Conservation (phyloP, 1,284 basidiomycete genomes). For the Paramarasmius palmivorus region DNA sequence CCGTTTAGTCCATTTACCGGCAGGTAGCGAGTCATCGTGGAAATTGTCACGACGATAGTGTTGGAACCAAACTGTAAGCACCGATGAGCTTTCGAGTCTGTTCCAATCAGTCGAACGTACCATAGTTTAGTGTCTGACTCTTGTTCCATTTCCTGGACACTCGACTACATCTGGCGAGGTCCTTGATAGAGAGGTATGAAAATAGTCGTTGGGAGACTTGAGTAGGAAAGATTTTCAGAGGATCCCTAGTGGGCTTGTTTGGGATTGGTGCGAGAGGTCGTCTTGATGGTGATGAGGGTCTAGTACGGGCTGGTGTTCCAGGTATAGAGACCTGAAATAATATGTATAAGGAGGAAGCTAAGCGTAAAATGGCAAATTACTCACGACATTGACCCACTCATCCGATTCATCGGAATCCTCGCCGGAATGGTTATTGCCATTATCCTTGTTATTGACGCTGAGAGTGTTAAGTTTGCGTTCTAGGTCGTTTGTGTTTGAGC, state of each 20-base stretch:
- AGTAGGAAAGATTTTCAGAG: constrained; percentile 74
- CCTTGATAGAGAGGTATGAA: constrained; percentile 56
- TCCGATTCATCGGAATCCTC: constrained; percentile 53
- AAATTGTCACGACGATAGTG: constrained; percentile 81
- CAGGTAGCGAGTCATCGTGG: constrained; percentile 71
- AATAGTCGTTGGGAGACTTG: constrained; percentile 81
- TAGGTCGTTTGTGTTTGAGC: constrained; percentile 45
- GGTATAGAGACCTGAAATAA: constrained; percentile 61
- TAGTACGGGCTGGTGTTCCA: constrained; percentile 66
- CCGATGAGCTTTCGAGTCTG: background rate
- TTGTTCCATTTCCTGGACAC: constrained; percentile 86
- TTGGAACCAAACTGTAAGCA: constrained; percentile 85
- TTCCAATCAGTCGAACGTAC: constrained; percentile 41
- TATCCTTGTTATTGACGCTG: constrained; percentile 20
- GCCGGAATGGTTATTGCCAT: constrained; percentile 12
- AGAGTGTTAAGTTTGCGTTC: constrained; percentile 42
- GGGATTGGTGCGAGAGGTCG: constrained; percentile 41
- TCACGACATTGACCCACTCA: constrained; percentile 74
- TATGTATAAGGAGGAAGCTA: background rate
- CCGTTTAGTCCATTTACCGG: constrained; percentile 83
- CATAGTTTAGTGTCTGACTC: constrained; percentile 88
- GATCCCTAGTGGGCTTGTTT: constrained; percentile 47
- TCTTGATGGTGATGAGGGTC: constrained; percentile 62
- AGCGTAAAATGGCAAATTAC: constrained; percentile 30
- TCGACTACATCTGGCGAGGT: constrained; percentile 75